phyloP scores from a whole-genome alignment of 2,329 filamentous ascomycete genomes.

The Tothia fuscella region DNA sequence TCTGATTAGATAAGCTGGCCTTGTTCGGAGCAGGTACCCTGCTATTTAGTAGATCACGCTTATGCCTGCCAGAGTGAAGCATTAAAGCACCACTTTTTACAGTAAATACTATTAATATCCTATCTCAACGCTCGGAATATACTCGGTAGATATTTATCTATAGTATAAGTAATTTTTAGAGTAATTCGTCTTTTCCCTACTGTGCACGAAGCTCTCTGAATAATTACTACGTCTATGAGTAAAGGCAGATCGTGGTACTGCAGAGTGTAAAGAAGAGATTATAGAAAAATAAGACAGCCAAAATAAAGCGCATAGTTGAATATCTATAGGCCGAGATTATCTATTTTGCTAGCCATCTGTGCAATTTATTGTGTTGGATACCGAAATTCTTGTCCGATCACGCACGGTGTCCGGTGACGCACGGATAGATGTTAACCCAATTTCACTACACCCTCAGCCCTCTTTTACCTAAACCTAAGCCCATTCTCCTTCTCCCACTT shows the following conservation, averaged over 20 bases:
- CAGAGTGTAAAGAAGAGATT: background rate
- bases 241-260: background rate
- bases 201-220: background rate
- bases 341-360: background rate
- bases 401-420: too few species aligned
- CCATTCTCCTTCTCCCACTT: slow-evolving; percentile 18
- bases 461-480: too few species aligned
- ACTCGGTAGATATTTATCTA: background rate
- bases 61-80: too few species aligned
- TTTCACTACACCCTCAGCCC: background rate
- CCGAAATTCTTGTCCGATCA: too few species aligned
- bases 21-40: too few species aligned
- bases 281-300: background rate
- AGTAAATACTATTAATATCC: background rate
- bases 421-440: too few species aligned
- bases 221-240: background rate
- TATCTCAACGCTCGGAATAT: background rate
- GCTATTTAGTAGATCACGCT: too few species aligned
- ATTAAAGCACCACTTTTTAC: background rate
- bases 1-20: too few species aligned
- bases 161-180: background rate
- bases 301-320: background rate
- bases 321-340: background rate
- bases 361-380: background rate
- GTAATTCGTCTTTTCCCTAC: background rate